Conservation (phyloP, 2,329 filamentous ascomycete species). For the Botryotinia calthae region DNA sequence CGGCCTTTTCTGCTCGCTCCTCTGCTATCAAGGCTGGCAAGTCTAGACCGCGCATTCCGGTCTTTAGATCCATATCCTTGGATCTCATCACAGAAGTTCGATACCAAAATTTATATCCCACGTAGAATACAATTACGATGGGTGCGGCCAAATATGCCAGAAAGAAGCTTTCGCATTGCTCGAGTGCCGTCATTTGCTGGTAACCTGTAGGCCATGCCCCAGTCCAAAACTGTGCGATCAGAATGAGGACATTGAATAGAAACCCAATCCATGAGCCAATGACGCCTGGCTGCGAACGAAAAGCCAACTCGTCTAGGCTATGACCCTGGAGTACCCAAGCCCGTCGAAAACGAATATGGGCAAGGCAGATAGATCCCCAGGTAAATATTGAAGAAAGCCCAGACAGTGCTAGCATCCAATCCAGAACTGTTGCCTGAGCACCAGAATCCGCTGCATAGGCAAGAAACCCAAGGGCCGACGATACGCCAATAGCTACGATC, state of each 20-base stretch:
- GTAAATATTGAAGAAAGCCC: conserved; percentile 74
- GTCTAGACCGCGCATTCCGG: conserved; percentile 82
- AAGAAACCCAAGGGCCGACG: conserved; percentile 68
- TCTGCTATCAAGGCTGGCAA: conserved; percentile 74
- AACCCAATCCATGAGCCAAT: conserved; percentile 79
- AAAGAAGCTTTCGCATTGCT: conserved; percentile 68
- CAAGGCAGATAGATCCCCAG: conserved; percentile 82
- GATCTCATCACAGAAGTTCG: conserved; percentile 64
- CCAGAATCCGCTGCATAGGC: conserved; percentile 69
- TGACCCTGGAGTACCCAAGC: conserved; percentile 73
- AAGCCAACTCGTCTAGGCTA: conserved; percentile 74
- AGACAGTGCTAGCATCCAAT: conserved; percentile 76
- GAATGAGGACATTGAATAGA: conserved; percentile 68
- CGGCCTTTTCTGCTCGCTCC: conserved; percentile 69
- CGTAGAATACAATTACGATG: conserved; percentile 65
- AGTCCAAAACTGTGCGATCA: conserved; percentile 85
- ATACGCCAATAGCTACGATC: conserved; percentile 66
- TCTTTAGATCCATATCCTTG: conserved; percentile 81
- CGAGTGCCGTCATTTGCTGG: conserved; percentile 42
- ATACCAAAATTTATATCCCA: conserved; percentile 73
- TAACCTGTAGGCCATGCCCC: conserved; percentile 73
- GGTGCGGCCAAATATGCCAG: conserved; percentile 68
- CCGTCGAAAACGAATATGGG: conserved; percentile 84
- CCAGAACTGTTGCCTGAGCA: conserved; percentile 58
- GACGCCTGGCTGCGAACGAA: conserved; percentile 75